Evolutionary conservation across 2,329 filamentous ascomycete genomes (phyloP), one percentile per base, ranked within the genome.

Genomic region (Aspergillus hortae): DNA sequence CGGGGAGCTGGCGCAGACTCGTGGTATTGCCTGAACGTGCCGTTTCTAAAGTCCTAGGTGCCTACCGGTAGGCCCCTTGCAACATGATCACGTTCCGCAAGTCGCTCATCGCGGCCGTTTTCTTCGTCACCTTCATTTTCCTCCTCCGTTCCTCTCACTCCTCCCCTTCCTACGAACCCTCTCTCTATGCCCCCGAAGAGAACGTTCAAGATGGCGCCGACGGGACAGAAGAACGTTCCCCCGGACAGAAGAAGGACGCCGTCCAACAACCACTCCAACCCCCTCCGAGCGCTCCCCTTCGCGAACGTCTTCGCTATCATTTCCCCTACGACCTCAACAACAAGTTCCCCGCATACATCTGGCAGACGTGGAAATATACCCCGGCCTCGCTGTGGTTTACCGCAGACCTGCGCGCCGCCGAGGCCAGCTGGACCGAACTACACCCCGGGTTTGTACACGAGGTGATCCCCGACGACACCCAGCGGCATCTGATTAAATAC

Each of bases 281-380:
- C 69, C 80, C 89, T 67, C 84, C 85, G 53, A 82, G 80, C 66
- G 85, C 89, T 74, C 85, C 88, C 14, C 80, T 92, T 48, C 79
- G 88, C 82, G 76, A 96, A 58, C 82, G 94, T 74, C 83, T 99
- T 52, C 87, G 86, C 48, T 96, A 95, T 76, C 89, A 95, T 62
- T 97, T 94, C 72, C 90, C 92, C 17, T 99, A 97, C 78, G 89
- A 96, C 65, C 80, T 92, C 56, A 85, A 91, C 66, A 74, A 80
- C 61, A 95, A 92, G 71, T 97, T 97, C 71, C 94, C 94, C 3
- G 92, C 91, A 51, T 97, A 96, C 77, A 95, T 99, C 67, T 99
- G 94, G 94, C 94, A 99, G 79, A 99, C 94, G 12, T 99, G 94
- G 94, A 96, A 95, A 72, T 87, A 84, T 65, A 89, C 85, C 1